Percentiles rank a stretch among this genome's conserved stretches.
Conservation (phyloP, 805 yeast genomes). For the Kuraishia piskuri region DNA sequence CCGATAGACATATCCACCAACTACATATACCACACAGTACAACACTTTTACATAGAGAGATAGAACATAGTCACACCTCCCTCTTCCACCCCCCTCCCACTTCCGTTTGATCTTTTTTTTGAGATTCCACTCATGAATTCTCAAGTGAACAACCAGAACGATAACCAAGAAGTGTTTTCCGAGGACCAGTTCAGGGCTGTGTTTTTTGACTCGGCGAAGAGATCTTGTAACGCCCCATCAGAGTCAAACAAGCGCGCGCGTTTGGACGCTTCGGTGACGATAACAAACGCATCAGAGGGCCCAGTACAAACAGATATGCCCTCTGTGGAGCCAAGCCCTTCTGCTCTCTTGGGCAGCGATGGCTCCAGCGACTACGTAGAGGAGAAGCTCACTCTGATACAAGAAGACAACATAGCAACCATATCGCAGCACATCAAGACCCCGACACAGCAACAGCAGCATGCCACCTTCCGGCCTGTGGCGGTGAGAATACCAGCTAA, state of each 20-base stretch:
- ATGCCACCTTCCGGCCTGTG: slow-evolving; percentile 2
- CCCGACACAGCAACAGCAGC: slow-evolving; percentile 1
- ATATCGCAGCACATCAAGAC: neutral
- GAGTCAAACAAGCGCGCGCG: slow-evolving; percentile 25
- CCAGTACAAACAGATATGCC: slow-evolving; percentile 19
- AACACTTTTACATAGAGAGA: too few relatives aligned
- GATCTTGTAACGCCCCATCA: slow-evolving; percentile 8
- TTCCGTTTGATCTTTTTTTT: neutral
- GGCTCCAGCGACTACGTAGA: slow-evolving; percentile 6
- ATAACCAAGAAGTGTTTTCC: slow-evolving; percentile 23
- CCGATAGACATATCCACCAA: neutral
- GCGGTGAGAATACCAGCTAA: slow-evolving; percentile 12
- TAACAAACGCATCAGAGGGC: slow-evolving; percentile 17
- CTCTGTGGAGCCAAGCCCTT: slow-evolving; percentile 9
- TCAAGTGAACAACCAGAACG: slow-evolving; percentile 28
- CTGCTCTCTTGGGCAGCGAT: slow-evolving; percentile 8
- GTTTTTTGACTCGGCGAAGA: slow-evolving; percentile 18
- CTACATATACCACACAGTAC: neutral
- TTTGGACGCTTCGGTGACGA: slow-evolving; percentile 12
- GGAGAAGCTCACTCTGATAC: slow-evolving; percentile 6
- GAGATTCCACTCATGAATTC: slow-evolving; percentile 21
- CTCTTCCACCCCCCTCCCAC: too few relatives aligned
- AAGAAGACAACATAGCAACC: slow-evolving; percentile 6
- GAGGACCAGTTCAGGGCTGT: slow-evolving; percentile 22
- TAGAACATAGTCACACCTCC: neutral